These are phyloP conservation scores for Leccinum fallax DNA, from an alignment of 1,284 basidiomycete species.

Conservation along the genomic window DNA sequence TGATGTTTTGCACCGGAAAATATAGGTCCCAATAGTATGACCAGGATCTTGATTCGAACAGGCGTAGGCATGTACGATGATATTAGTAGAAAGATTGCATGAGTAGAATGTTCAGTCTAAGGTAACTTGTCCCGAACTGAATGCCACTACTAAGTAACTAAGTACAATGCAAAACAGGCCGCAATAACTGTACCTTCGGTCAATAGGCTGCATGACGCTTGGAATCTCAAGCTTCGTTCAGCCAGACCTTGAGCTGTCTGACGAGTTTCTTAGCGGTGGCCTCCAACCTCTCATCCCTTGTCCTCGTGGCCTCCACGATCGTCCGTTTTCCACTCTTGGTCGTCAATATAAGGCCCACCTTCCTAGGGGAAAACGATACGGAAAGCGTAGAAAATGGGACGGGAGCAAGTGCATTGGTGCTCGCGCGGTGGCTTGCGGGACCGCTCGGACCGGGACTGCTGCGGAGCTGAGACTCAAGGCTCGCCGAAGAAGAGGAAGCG, in stretches of 20 bases:
- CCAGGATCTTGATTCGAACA: background rate
- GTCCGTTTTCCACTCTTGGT: constrained; percentile 48
- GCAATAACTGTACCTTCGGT: background rate
- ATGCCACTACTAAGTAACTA: background rate
- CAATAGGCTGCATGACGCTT: background rate
- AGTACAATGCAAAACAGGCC: background rate
- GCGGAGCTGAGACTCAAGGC: constrained; percentile 3
- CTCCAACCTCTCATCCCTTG: constrained; percentile 61
- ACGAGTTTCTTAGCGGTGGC: constrained; percentile 56
- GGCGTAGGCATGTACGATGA: background rate
- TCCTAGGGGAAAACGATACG: constrained; percentile 59
- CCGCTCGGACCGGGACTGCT: constrained; percentile 1
- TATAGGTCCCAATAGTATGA: background rate
- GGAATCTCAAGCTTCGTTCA: constrained; percentile 18
- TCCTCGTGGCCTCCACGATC: constrained; percentile 56
- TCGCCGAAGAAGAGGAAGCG: constrained; percentile 11
- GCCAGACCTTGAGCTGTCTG: constrained; percentile 37
- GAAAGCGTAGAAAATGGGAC: constrained; percentile 58
- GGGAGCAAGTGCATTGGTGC: constrained; percentile 27
- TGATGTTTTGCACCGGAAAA: background rate
- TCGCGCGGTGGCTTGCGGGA: constrained; percentile 4
- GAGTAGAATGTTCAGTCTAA: background rate
- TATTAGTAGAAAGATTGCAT: background rate
- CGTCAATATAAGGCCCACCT: constrained; percentile 55
- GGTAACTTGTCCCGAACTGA: background rate